Base-by-base conservation (phyloP, 805 yeast genomes). In the Brettanomyces bruxellensis region DNA sequence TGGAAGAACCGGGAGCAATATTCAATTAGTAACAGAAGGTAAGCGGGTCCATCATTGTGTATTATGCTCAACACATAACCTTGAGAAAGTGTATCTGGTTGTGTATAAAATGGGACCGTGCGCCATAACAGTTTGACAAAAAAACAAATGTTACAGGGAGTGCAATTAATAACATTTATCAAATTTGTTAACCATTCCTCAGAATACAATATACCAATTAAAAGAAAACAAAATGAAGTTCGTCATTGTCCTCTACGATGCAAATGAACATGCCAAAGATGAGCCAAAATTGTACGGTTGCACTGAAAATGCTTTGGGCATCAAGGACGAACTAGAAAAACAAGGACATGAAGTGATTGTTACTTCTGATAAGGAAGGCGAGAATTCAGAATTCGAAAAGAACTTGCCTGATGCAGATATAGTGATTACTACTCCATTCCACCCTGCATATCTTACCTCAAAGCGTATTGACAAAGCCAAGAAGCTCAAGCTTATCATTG, bases 371-470 rank as follows among this genome's bases (percentile, higher is more conserved):
- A 85, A 85, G 62, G 95, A 84, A 47, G 83, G 83, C 42, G 71
- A 70, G 38, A 54, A 64, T 54, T 73, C 83, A 3, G 72, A 60
- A 35, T 74, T 85, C 42, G 93, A 85, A 63, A 69, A 73, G 57
- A 71, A 83, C 52, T 73, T 85, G 59, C 75, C 71, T 42, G 88
- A 81, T 50, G 86, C 90, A 4, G 93, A 85, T 55, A 72, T 85
- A 44, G 75, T 85, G 57, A 84, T 86, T 64, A 79, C 90, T 38
- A 84, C 91, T 11, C 93, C 95, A 3, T 85, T 86, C 75, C 86
- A 76, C 65, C 93, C 95, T 4, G 91, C 81, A 35, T 85, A 85
- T 64, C 71, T 85, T 61, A 76, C 82, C 46, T 70, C 72, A 49
- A 83, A 79, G 55, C 73, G 91, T 57, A 73, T 85, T 51, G 78